Conservation (phyloP, 352 stramenopile genomes). For the Stramenopiles sp. region DNA sequence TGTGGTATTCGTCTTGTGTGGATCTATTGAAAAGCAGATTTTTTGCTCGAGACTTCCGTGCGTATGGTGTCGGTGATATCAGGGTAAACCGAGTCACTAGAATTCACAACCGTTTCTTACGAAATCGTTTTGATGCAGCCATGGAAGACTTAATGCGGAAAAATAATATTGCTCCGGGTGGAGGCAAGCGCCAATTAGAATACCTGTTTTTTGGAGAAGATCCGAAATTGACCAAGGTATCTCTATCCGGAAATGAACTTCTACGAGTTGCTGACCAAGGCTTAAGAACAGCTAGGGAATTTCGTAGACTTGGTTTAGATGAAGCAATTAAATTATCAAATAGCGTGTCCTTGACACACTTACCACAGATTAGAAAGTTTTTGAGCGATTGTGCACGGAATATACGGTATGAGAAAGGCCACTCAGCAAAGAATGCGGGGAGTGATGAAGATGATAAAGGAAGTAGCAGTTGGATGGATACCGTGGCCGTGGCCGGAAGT, state of each 20-base stretch:
- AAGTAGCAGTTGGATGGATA: slow-evolving; percentile 4
- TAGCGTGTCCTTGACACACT: slow-evolving; percentile 40
- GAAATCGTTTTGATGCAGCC: slow-evolving; percentile 53
- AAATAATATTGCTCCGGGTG: slow-evolving; percentile 21
- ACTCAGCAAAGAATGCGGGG: background rate
- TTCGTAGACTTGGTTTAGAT: slow-evolving; percentile 33
- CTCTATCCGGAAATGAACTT: slow-evolving; percentile 33
- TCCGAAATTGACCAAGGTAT: slow-evolving; percentile 28
- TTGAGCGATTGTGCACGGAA: slow-evolving; percentile 49
- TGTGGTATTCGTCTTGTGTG: slow-evolving; percentile 55
- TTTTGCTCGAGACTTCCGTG: slow-evolving; percentile 34
- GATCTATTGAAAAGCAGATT: slow-evolving; percentile 51
- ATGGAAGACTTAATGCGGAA: slow-evolving; percentile 36
- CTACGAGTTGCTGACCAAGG: slow-evolving; percentile 41
- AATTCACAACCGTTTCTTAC: slow-evolving; percentile 62
- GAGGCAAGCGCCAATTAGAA: slow-evolving; percentile 40
- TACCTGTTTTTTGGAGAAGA: slow-evolving; percentile 54
- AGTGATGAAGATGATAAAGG: background rate
- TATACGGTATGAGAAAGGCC: slow-evolving; percentile 3
- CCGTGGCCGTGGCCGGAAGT: background rate
- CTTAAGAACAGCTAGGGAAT: slow-evolving; percentile 36
- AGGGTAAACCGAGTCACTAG: slow-evolving; percentile 51
- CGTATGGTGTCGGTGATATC: slow-evolving; percentile 40
- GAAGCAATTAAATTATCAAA: slow-evolving; percentile 45
- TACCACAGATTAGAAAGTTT: slow-evolving; percentile 34